Evolutionary conservation across 2,329 filamentous ascomycete species (phyloP), one percentile per base, ranked within the genome.

Genomic region (Clarireedia homoeocarpa): DNA sequence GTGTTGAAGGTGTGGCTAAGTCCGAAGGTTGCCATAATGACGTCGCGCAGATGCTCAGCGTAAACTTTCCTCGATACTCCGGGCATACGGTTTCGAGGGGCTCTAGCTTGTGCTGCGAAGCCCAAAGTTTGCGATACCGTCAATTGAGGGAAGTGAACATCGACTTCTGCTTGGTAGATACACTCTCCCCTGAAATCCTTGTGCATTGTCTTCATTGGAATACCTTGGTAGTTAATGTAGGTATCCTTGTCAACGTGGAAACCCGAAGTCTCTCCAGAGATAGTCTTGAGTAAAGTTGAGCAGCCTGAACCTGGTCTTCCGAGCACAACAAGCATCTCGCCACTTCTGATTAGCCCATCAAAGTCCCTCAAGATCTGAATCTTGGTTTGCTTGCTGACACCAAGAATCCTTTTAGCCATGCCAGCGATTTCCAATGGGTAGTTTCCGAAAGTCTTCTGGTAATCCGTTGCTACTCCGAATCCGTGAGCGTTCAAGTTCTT

Each of bases 101-200:
- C 87, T 51, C 85, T 77, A 0, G 83, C 82, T 51, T 83, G 80
- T 1, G 88, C 77, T 0, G 88, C 88, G 66, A 91, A 91, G 51
- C 82, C 77, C 0, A 92, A 74, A 0, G 88, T 92, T 61, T 89
- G 79, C 1, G 85, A 82, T 10, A 91, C 86, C 0, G 84, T 89
- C 23, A 94, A 73, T n/a, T 88, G 84, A 0, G 88, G 84, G 61
- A 90, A 91, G 67, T 91, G 88, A 27, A 85, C 77, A 67, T 90
- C 86, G 27, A 79, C 77, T 71, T 92, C 88, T 14, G 89, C 84
- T 62, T 89, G 90, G 68, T 92, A 91, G 12, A 89, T 75, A 1
- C 85, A 77, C 69, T 83, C 84, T 42, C 83, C 83, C 57, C 81
- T 78, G 65, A 85, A 87, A 63, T 84, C 76, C 58, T 76, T 75